A percentile compares a stretch with the other conserved stretches of the same genome.
Conservation (phyloP, 192 early-diverging fungal species). For the Rhizophagus sp. region DNA sequence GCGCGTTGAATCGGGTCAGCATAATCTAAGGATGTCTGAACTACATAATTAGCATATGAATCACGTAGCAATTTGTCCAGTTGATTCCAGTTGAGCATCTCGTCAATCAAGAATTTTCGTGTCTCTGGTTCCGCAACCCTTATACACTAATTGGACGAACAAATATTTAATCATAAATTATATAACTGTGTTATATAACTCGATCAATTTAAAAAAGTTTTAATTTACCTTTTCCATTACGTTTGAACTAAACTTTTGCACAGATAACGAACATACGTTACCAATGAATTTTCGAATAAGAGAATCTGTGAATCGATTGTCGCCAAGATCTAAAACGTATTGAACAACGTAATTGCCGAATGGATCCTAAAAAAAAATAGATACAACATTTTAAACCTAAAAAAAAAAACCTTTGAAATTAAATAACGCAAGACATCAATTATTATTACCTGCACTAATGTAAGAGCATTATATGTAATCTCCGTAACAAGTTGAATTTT, state of each 20-base stretch:
- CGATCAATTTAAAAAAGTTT: not conserved
- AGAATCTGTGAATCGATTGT: slow-evolving; percentile 65
- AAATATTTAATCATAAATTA: not conserved
- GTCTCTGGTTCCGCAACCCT: slow-evolving; percentile 73
- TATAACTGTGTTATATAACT: not conserved
- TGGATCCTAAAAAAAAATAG: slow-evolving; percentile 51
- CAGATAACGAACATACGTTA: slow-evolving; percentile 72
- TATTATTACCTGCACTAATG: slow-evolving; percentile 63
- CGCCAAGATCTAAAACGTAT: slow-evolving; percentile 81
- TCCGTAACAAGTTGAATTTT: slow-evolving; percentile 76
- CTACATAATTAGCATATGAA: slow-evolving; percentile 89
- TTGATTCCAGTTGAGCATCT: slow-evolving; percentile 70
- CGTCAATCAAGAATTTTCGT: slow-evolving; percentile 68
- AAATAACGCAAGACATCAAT: no score
- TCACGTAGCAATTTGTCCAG: slow-evolving; percentile 83
- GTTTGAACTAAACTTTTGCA: slow-evolving; percentile 92
- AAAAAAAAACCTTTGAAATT: not conserved
- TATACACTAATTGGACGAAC: slow-evolving; percentile 63
- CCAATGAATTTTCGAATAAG: slow-evolving; percentile 75
- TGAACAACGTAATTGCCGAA: slow-evolving; percentile 95
- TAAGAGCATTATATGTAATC: slow-evolving; percentile 70
- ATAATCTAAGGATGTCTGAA: slow-evolving; percentile 86
- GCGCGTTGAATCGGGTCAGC: slow-evolving; percentile 70
- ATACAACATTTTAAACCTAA: no score
- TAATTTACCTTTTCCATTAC: slow-evolving; percentile 83